Evolutionary conservation across 2,329 filamentous ascomycete species (phyloP).

Genomic region (Neonectria coccinea): DNA sequence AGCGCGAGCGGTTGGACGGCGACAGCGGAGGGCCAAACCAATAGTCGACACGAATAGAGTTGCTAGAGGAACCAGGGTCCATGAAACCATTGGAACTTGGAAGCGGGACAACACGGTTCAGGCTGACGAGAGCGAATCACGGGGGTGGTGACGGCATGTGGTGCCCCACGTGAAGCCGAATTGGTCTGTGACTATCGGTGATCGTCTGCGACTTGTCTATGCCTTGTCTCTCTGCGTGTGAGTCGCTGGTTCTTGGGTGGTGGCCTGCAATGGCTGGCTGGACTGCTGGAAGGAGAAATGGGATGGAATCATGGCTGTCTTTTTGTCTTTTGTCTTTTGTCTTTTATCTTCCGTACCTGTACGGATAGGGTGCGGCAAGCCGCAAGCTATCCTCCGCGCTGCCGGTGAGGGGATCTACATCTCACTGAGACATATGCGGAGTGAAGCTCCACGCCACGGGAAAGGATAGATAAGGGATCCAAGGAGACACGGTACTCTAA

Average conservation of each 20-base stretch:
- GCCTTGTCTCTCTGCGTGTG: conserved; percentile 8
- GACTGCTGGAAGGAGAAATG: conserved; percentile 12
- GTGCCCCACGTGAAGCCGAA: conserved; percentile 41
- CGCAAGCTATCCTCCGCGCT: background rate
- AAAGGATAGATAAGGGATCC: background rate
- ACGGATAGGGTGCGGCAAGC: background rate
- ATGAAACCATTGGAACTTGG: conserved; percentile 22
- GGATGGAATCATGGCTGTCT: conserved; percentile 5
- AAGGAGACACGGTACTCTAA: background rate
- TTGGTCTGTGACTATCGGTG: conserved; percentile 31
- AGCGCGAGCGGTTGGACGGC: conserved; percentile 21
- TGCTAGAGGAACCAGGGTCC: conserved; percentile 32
- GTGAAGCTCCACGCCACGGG: conserved; percentile 3
- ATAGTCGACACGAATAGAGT: conserved; percentile 9
- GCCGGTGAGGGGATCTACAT: conserved; percentile 1
- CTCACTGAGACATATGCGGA: background rate
- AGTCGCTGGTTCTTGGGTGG: conserved; percentile 4
- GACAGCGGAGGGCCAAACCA: conserved; percentile 21
- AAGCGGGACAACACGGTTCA: background rate
- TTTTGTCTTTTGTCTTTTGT: too few relatives aligned
- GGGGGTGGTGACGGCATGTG: conserved; percentile 17
- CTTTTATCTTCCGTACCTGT: background rate
- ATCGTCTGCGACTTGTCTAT: conserved; percentile 5
- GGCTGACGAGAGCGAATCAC: conserved; percentile 39
- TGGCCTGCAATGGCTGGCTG: conserved; percentile 20